A percentile compares a stretch with the other conserved stretches of the same genome.
Conservation (phyloP, 2,329 filamentous ascomycete genomes). For the Aspergillus sp. region DNA sequence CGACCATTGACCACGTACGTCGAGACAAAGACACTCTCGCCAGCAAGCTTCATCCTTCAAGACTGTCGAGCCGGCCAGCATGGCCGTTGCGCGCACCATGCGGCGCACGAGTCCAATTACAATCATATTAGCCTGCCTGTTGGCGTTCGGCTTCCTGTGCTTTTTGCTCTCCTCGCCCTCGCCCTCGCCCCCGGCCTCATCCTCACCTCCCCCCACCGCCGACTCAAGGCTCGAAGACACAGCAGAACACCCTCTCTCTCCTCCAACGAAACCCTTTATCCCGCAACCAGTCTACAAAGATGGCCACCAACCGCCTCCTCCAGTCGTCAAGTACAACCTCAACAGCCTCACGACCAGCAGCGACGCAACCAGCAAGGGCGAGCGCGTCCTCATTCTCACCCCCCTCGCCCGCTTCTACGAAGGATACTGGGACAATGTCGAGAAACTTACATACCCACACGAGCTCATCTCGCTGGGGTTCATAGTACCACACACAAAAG, state of each 20-base stretch:
- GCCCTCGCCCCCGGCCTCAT: constrained; percentile 51
- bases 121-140: constrained; percentile 67
- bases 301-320: constrained; percentile 64
- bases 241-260: constrained; percentile 69
- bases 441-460: constrained; percentile 83
- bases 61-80: constrained; percentile 36
- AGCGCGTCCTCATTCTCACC: constrained; percentile 87
- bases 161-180: constrained; percentile 47
- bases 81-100: constrained; percentile 65
- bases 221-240: constrained; percentile 56
- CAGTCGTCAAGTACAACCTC: constrained; percentile 89
- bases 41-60: neutral
- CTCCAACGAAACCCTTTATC: constrained; percentile 71
- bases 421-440: constrained; percentile 91
- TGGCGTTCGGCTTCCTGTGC: constrained; percentile 70
- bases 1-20: constrained; percentile 16
- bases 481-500: constrained; percentile 90
- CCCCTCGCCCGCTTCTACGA: constrained; percentile 92
- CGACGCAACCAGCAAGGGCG: constrained; percentile 73
- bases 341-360: constrained; percentile 87
- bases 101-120: constrained; percentile 79
- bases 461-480: constrained; percentile 93
- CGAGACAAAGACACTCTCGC: neutral
- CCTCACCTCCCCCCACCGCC: constrained; percentile 50
- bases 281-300: constrained; percentile 50